Percentiles rank a stretch among this genome's conserved stretches.
Conservation (phyloP, 1,139 yeast species). For the Chernovozyma aurita region DNA sequence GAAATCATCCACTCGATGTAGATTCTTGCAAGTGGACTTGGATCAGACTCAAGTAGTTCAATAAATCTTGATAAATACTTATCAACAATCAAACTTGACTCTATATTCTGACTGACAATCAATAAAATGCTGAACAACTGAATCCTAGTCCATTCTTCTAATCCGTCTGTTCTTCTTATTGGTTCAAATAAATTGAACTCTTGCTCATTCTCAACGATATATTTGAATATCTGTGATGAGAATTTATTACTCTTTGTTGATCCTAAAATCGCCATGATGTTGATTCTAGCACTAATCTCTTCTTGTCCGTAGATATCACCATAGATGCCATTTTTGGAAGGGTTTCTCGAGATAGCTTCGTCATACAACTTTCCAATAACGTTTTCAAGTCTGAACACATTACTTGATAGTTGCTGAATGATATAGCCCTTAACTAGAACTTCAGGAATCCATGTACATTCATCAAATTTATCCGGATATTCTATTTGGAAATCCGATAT, state of each 20-base stretch:
- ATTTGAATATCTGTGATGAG: slow-evolving; percentile 37
- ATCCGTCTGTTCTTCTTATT: slow-evolving; percentile 54
- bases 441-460: slow-evolving; percentile 50
- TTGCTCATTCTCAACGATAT: slow-evolving; percentile 36
- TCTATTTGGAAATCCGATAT: slow-evolving; percentile 39
- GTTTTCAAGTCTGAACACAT: slow-evolving; percentile 57
- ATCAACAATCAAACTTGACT: slow-evolving; percentile 8
- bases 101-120: slow-evolving; percentile 25
- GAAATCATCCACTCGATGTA: slow-evolving; percentile 80
- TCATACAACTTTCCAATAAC: slow-evolving; percentile 53
- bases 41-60: slow-evolving; percentile 41
- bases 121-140: slow-evolving; percentile 53
- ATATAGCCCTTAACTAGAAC: slow-evolving; percentile 44
- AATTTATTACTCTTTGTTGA: slow-evolving; percentile 27
- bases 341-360: slow-evolving; percentile 18
- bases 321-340: slow-evolving; percentile 35
- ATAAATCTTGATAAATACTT: slow-evolving; percentile 20
- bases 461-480: slow-evolving; percentile 26
- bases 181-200: slow-evolving; percentile 45
- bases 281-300: slow-evolving; percentile 55
- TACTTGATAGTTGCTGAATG: slow-evolving; percentile 51
- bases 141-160: slow-evolving; percentile 64
- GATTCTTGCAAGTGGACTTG: slow-evolving; percentile 71
- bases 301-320: slow-evolving; percentile 50
- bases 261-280: slow-evolving; percentile 42